Conservation (phyloP, 345 rosid genomes). For the Raphanus raphanistrum region DNA sequence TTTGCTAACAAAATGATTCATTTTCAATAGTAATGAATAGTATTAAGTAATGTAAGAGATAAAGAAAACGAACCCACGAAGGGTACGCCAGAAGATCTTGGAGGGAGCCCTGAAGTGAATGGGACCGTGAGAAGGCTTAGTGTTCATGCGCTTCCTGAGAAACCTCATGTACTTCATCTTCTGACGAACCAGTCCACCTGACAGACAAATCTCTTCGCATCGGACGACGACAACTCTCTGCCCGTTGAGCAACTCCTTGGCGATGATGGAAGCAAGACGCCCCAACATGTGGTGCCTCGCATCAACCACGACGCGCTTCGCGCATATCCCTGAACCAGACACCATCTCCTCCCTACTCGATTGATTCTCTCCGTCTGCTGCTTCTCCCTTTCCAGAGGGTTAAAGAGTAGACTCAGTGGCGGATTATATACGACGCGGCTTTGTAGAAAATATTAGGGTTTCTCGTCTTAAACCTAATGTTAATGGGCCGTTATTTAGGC, state of each 20-base stretch:
- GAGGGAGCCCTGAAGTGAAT: not conserved
- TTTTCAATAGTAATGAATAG: too few species aligned
- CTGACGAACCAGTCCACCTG: not conserved
- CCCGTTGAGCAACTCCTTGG: constrained; percentile 1
- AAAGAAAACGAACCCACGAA: not conserved
- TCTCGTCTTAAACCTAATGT: constrained; percentile 2
- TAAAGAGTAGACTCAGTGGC: not conserved
- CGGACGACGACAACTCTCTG: not conserved
- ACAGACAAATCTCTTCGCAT: not conserved
- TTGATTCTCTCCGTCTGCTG: not conserved
- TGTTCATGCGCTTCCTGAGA: not conserved
- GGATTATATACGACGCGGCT: constrained; percentile 20
- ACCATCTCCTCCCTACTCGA: not conserved
- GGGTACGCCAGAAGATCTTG: not conserved
- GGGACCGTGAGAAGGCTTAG: not conserved
- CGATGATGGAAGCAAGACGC: constrained; percentile 1
- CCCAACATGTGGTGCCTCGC: not conserved
- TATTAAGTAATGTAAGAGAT: not conserved
- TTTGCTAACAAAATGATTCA: too few species aligned
- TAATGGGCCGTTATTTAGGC: constrained; percentile 13
- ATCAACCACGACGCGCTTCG: not conserved
- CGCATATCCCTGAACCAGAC: not conserved
- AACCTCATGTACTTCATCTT: not conserved
- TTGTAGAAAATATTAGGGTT: not conserved
- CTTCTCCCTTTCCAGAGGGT: not conserved